A percentile compares a stretch with the other conserved stretches of the same genome.
phyloP scores from a whole-genome alignment of 108 stramenopile genomes.

The Skeletonema menzelii region DNA sequence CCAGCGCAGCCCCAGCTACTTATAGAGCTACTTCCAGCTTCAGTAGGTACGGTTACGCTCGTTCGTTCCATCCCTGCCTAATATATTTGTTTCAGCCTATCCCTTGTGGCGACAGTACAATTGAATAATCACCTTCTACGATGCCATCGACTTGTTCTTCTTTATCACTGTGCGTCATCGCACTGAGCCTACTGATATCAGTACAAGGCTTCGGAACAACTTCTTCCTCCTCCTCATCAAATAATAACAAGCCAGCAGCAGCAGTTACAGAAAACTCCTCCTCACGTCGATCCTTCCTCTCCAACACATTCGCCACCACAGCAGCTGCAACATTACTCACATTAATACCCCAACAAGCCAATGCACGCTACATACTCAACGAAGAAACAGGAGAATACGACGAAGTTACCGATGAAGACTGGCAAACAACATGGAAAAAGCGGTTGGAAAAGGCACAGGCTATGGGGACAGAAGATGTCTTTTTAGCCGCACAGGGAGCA shows the following conservation, averaged over 20 bases:
- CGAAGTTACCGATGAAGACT: slow-evolving; percentile 53
- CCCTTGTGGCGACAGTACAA: neutral
- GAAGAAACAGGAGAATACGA: slow-evolving; percentile 71
- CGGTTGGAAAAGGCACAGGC: slow-evolving; percentile 53
- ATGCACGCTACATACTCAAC: slow-evolving; percentile 50
- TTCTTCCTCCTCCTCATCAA: neutral
- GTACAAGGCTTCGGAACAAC: neutral
- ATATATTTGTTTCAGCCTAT: too few relatives aligned
- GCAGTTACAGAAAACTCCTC: neutral
- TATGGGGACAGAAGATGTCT: slow-evolving; percentile 56
- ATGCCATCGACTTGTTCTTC: neutral
- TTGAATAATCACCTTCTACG: neutral
- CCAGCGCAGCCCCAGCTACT: too few relatives aligned
- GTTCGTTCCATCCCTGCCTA: too few relatives aligned
- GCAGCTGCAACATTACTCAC: slow-evolving; percentile 6
- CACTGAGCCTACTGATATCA: neutral
- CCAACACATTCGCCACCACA: slow-evolving; percentile 8
- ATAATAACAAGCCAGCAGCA: neutral
- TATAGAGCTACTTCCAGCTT: too few relatives aligned
- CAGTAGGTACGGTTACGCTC: too few relatives aligned
- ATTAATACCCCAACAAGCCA: slow-evolving; percentile 14
- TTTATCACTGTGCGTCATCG: neutral
- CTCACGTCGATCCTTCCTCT: slow-evolving; percentile 26
- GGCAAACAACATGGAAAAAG: slow-evolving; percentile 64
- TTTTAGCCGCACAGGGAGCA: slow-evolving; percentile 59